These are phyloP conservation scores for Mollisiaceae sp. DNA, from an alignment of 2,329 filamentous ascomycete genomes.

Conservation along the genomic window DNA sequence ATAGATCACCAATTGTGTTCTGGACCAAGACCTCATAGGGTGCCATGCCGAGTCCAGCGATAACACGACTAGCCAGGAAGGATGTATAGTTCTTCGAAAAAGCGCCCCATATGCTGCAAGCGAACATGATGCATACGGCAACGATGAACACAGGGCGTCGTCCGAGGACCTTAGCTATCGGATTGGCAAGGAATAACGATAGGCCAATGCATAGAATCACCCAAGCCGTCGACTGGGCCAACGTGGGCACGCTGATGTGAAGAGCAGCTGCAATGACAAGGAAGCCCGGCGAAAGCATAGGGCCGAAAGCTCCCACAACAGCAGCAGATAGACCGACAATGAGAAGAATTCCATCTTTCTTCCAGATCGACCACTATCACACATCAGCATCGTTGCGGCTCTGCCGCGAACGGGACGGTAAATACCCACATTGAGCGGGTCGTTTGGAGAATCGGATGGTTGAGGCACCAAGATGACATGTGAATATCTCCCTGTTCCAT, in stretches of 20 bases:
- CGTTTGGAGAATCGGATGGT: slow-evolving; percentile 54
- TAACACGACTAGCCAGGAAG: slow-evolving; percentile 52
- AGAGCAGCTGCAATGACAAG: slow-evolving; percentile 51
- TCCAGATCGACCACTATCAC: slow-evolving; percentile 49
- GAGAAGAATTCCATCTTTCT: slow-evolving; percentile 52
- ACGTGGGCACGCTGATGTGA: slow-evolving; percentile 49
- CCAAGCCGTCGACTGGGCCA: slow-evolving; percentile 54
- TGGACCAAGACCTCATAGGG: slow-evolving; percentile 58
- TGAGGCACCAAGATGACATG: slow-evolving; percentile 46
- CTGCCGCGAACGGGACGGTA: not conserved
- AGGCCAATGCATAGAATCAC: slow-evolving; percentile 54
- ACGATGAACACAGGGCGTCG: slow-evolving; percentile 55
- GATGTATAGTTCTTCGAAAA: slow-evolving; percentile 49
- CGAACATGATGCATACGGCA: slow-evolving; percentile 53
- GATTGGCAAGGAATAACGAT: slow-evolving; percentile 56
- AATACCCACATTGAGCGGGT: slow-evolving; percentile 51
- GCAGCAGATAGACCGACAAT: slow-evolving; percentile 53
- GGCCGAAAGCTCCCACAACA: slow-evolving; percentile 56
- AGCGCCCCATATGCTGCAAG: slow-evolving; percentile 54
- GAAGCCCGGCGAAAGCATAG: slow-evolving; percentile 57
- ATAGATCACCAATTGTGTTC: slow-evolving; percentile 53
- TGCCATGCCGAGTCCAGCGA: slow-evolving; percentile 55
- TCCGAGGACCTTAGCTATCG: slow-evolving; percentile 56
- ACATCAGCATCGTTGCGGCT: slow-evolving; percentile 6
- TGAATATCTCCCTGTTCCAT: slow-evolving; percentile 30